These are phyloP conservation scores for Juncus inflexus DNA, from an alignment of 176 grass and related monocot genomes.

Conservation along the genomic window DNA sequence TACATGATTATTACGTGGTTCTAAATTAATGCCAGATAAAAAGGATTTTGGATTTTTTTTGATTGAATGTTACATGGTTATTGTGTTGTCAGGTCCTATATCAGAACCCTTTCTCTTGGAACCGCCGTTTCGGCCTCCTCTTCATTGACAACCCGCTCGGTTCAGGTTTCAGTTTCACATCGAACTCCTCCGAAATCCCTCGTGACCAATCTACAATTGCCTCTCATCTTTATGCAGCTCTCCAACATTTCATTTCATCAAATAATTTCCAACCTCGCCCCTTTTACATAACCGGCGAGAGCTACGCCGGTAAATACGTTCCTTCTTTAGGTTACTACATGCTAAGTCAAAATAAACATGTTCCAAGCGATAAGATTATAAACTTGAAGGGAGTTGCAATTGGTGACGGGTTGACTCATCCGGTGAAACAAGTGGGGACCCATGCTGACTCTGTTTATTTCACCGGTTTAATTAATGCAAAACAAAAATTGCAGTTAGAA, in stretches of 20 bases:
- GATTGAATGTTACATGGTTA: not conserved
- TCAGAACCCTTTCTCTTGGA: slow-evolving; percentile 45
- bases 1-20: too few relatives aligned
- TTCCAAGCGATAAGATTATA: slow-evolving; percentile 16
- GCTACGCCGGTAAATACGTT: slow-evolving; percentile 73
- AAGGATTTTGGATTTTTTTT: too few relatives aligned
- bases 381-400: slow-evolving; percentile 52
- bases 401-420: slow-evolving; percentile 67
- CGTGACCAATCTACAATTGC: slow-evolving; percentile 46
- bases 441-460: slow-evolving; percentile 66
- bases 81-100: slow-evolving; percentile 28
- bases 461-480: slow-evolving; percentile 54
- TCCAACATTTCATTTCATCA: slow-evolving; percentile 49
- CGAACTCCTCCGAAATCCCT: slow-evolving; percentile 35
- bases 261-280: slow-evolving; percentile 42
- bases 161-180: slow-evolving; percentile 51
- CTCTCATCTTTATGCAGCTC: slow-evolving; percentile 36
- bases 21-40: too few relatives aligned
- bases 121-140: slow-evolving; percentile 55
- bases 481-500: slow-evolving; percentile 31
- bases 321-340: slow-evolving; percentile 45
- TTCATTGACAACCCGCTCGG: slow-evolving; percentile 79
- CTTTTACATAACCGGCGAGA: slow-evolving; percentile 61
- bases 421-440: slow-evolving; percentile 43
- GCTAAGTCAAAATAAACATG: slow-evolving; percentile 20